Conservation (phyloP, 371 early-diverging fungal genomes). For the Lichtheimia corymbifera region DNA sequence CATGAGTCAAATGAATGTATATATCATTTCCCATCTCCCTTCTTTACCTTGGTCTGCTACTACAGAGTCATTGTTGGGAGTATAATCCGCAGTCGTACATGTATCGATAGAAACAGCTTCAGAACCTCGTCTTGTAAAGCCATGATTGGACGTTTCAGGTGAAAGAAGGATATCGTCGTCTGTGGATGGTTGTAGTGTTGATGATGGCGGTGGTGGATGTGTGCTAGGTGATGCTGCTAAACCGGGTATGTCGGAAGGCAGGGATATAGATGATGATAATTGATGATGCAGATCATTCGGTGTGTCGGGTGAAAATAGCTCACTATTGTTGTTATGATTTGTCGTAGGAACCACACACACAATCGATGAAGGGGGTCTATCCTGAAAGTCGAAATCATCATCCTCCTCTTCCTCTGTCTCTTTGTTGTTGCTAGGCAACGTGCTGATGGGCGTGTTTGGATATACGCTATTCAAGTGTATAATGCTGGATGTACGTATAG, state of each 20-base stretch:
- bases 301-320: constrained; percentile 9
- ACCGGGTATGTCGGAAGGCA: neutral
- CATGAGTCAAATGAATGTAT: neutral
- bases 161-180: no score
- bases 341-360: constrained; percentile 23
- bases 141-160: neutral
- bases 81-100: neutral
- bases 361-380: constrained; percentile 42
- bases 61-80: no score
- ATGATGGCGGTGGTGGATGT: neutral
- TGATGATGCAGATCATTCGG: neutral
- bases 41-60: neutral
- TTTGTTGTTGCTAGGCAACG: constrained; percentile 1
- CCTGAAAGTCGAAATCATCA: constrained; percentile 43
- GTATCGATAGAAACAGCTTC: constrained; percentile 8
- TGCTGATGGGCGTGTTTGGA: constrained; percentile 2
- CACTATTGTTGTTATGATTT: neutral
- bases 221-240: neutral
- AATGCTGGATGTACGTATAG: constrained; percentile 10
- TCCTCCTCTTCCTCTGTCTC: constrained; percentile 25
- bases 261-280: neutral
- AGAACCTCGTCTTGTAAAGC: neutral
- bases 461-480: neutral
- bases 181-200: no score
- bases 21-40: neutral